Base-by-base conservation (phyloP, 805 yeast genomes). In the Candida orba region DNA sequence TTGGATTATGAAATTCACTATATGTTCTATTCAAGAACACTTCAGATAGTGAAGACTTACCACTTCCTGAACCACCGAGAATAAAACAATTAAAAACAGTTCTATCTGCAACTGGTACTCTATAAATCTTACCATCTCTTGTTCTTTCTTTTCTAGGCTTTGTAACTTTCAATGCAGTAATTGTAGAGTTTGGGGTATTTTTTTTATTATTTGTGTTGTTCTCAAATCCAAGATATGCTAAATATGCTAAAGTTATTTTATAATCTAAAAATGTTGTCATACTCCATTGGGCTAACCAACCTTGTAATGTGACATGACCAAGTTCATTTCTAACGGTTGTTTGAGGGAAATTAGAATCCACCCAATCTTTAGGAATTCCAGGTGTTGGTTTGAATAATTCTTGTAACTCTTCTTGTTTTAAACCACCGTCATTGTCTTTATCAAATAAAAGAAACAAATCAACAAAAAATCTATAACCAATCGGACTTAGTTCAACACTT, bases 261-360 rank as follows among this genome's bases (percentile, higher is more conserved):
- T 84, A 79, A 54, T 90, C 95, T 27, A 93, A 66, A 52, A 79
- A 89, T 0, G 98, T 91, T 1, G 96, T 88, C 85, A 93, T 84
- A 53, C 91, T 83, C 99, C 99, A 93, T 57, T 91, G 98, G 0
- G 99, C 99, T 33, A 93, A 66, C 99, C 99, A 93, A 3, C 99
- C 99, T 65, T 95, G 99, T 24, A 93, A 64, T 0, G 98, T 88
- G 4, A 93, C 89, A 58, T 79, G 76, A 0, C 96, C 97, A 49
- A 80, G 81, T 51, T 89, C 96, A 58, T 89, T 90, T 42, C 95
- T 77, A 2, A 91, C 96, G 10, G 95, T 86, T 1, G 95, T 78
- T 23, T 74, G 69, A 0, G 99, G 99, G 57, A 93, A 93, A 51
- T 81, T 81, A 0, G 86, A 75, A 13, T 85, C 89, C 32, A 72